Conservation (phyloP, 768 basidiomycete genomes). For the Boletus bicolor region DNA sequence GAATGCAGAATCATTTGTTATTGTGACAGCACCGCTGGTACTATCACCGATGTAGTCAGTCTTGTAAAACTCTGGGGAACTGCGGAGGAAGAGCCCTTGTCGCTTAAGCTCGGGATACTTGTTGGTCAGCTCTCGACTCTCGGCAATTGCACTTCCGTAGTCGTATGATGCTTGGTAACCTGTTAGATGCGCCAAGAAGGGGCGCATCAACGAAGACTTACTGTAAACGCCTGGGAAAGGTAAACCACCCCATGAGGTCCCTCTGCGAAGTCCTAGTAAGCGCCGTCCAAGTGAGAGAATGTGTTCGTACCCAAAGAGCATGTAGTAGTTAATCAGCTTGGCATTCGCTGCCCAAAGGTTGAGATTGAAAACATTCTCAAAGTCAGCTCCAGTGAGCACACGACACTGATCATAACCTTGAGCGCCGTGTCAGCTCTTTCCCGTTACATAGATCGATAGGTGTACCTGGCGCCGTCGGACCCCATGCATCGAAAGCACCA, state of each 20-base stretch:
- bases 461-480: constrained; percentile 62
- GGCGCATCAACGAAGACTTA: constrained; percentile 17
- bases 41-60: constrained; percentile 72
- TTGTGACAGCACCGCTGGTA: constrained; percentile 43
- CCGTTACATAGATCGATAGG: neutral
- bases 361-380: constrained; percentile 76
- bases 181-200: neutral
- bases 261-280: constrained; percentile 40
- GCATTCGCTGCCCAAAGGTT: constrained; percentile 79
- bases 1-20: constrained; percentile 49
- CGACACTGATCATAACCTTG: constrained; percentile 64
- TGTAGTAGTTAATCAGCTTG: constrained; percentile 81
- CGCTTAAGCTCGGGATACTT: constrained; percentile 80
- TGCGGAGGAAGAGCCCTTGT: constrained; percentile 74
- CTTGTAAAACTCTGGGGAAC: constrained; percentile 75
- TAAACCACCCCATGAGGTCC: constrained; percentile 82
- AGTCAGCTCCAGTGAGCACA: constrained; percentile 65
- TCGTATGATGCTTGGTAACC: constrained; percentile 58
- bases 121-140: constrained; percentile 59
- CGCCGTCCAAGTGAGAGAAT: neutral
- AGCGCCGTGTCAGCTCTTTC: neutral
- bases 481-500: constrained; percentile 82
- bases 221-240: constrained; percentile 76
- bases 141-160: constrained; percentile 70
- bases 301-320: constrained; percentile 66